A percentile compares a stretch with the other conserved stretches of the same genome.
These are phyloP conservation scores for Lodderomyces elongisporus DNA, from an alignment of 1,139 yeast species.

Conservation along the genomic window DNA sequence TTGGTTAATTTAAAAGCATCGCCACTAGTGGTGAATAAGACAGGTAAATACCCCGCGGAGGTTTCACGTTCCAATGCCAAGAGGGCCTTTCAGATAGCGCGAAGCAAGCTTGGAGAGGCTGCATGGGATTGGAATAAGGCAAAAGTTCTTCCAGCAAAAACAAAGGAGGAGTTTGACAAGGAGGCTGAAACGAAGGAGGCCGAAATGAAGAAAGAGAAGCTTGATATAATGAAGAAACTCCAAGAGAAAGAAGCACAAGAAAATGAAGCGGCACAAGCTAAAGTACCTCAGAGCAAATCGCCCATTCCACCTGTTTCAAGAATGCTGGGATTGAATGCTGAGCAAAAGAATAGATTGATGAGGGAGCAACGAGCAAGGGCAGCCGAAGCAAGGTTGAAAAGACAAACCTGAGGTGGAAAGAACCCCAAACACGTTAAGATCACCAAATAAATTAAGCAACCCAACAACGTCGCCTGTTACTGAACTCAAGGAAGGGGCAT, in stretches of 20 bases:
- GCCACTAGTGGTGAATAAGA: conserved; percentile 51
- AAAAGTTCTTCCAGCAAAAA: conserved; percentile 60
- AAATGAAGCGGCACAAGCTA: conserved; percentile 12
- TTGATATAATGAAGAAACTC: conserved; percentile 20
- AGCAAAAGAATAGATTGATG: conserved; percentile 72
- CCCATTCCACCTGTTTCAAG: no score
- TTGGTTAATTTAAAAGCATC: conserved; percentile 65
- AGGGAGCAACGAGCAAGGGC: conserved; percentile 96
- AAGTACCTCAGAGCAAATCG: conserved; percentile 29
- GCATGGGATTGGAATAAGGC: conserved; percentile 67
- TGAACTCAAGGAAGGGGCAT: no score
- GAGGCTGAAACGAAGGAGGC: conserved; percentile 33
- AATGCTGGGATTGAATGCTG: conserved; percentile 52
- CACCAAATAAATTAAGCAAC: no score
- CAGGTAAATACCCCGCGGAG: conserved; percentile 58
- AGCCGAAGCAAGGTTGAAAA: conserved; percentile 76
- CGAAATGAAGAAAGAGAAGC: conserved; percentile 32
- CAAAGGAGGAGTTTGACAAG: conserved; percentile 57
- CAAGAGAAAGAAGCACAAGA: conserved; percentile 24
- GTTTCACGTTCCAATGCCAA: conserved; percentile 41
- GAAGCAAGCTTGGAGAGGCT: conserved; percentile 64
- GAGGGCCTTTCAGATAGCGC: conserved; percentile 62
- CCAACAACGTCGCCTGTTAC: no score
- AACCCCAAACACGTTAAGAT: no score
- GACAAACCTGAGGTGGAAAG: background rate